These are phyloP conservation scores for Mucor velutinosus DNA, from an alignment of 371 early-diverging fungal species.

Conservation along the genomic window DNA sequence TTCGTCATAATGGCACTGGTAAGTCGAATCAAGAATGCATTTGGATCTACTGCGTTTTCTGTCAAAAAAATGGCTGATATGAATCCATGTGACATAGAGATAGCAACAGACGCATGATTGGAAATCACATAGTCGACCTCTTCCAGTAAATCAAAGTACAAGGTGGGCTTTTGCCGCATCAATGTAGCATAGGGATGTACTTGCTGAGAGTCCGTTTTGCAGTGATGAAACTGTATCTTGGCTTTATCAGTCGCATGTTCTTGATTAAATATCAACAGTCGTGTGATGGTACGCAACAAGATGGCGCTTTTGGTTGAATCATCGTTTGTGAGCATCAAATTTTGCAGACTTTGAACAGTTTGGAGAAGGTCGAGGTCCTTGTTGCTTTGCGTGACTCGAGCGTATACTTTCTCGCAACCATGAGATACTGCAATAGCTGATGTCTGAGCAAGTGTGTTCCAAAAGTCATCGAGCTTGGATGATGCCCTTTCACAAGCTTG, in stretches of 20 bases:
- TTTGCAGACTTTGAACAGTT: conserved; percentile 31
- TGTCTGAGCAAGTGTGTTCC: conserved; percentile 23
- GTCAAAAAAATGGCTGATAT: conserved; percentile 25
- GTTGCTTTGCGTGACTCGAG: conserved; percentile 2
- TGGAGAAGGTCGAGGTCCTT: conserved; percentile 6
- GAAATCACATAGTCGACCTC: conserved; percentile 29
- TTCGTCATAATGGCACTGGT: conserved; percentile 7
- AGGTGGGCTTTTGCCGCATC: conserved; percentile 28
- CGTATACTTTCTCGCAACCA: conserved; percentile 34
- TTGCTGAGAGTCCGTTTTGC: conserved; percentile 5
- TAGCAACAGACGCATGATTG: neutral
- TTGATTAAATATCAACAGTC: conserved; percentile 20
- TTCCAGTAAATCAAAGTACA: conserved; percentile 22
- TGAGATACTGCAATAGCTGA: conserved; percentile 41
- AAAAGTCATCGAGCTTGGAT: conserved; percentile 13
- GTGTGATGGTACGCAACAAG: conserved; percentile 27
- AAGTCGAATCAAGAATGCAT: conserved; percentile 22
- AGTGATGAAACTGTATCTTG: conserved; percentile 3
- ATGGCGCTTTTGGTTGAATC: conserved; percentile 24
- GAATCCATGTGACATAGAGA: conserved; percentile 8
- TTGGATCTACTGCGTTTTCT: conserved; percentile 7
- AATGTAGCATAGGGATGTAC: conserved; percentile 32
- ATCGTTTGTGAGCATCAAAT: conserved; percentile 22
- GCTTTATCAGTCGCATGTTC: neutral
- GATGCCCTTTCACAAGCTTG: conserved; percentile 16